A percentile compares a stretch with the other conserved stretches of the same genome.
Evolutionary conservation across 352 stramenopile genomes (phyloP).

Genomic region (Elongisporangium undulatum): DNA sequence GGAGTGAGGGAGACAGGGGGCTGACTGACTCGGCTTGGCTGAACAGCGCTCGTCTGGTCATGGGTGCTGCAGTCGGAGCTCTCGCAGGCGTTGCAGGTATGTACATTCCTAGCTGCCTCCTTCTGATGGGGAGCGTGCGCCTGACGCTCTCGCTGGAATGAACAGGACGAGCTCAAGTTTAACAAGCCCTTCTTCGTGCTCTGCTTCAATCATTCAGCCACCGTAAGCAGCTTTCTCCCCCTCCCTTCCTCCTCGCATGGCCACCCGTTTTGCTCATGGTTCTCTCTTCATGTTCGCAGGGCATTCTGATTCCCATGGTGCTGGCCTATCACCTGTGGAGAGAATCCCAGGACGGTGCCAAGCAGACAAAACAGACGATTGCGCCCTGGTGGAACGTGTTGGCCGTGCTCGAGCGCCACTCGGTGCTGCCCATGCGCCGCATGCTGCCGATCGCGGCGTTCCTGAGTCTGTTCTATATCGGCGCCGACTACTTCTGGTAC

Average conservation of each 20-base stretch:
- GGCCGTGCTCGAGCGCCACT: constrained; percentile 25
- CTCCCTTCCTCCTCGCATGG: no score
- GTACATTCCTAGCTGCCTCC: no score
- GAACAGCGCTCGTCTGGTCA: no score
- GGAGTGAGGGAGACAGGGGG: no score
- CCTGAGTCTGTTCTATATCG: constrained; percentile 39
- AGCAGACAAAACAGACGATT: neutral
- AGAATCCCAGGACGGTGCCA: constrained; percentile 10
- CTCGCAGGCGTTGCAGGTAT: constrained; percentile 17
- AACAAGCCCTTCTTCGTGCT: constrained; percentile 63
- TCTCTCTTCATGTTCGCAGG: constrained; percentile 14
- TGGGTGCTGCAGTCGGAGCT: no score
- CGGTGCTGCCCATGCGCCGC: constrained; percentile 20
- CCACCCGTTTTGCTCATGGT: neutral
- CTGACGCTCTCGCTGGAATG: neutral
- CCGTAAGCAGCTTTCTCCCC: constrained; percentile 8
- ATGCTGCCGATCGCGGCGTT: constrained; percentile 28
- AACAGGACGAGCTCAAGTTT: constrained; percentile 23
- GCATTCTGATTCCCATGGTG: constrained; percentile 32
- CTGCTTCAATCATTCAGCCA: constrained; percentile 47
- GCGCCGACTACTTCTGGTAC: constrained; percentile 66
- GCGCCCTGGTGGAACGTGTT: constrained; percentile 14
- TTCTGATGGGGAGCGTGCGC: no score
- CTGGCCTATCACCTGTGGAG: constrained; percentile 25
- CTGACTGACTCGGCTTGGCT: no score